Percentiles rank a stretch among this genome's conserved stretches.
Conservation (phyloP, 169 alveolate genomes). For the Eimeria sp. region DNA sequence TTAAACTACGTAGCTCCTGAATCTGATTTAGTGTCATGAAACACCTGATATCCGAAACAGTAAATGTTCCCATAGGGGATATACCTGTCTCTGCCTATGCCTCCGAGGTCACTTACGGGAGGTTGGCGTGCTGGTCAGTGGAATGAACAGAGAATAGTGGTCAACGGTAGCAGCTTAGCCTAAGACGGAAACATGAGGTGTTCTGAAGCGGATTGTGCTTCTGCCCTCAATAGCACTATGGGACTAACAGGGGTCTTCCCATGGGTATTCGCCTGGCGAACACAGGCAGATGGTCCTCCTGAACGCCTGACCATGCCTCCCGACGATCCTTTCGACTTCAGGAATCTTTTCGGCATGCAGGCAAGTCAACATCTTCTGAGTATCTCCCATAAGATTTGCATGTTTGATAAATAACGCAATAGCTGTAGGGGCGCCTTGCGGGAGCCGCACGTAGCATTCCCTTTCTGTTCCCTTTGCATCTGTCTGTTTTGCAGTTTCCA, state of each 20-base stretch:
- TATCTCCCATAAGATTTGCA: background rate
- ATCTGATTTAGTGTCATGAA: background rate
- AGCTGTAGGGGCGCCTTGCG: background rate
- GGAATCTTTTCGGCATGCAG: constrained; percentile 40
- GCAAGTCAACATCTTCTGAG: background rate
- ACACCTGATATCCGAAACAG: background rate
- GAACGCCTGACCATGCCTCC: constrained; percentile 8
- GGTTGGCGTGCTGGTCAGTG: background rate
- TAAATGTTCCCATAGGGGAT: background rate
- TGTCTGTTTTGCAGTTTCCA: constrained; percentile 23
- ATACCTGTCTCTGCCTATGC: background rate
- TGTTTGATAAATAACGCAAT: background rate
- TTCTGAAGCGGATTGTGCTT: background rate
- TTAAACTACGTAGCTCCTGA: background rate
- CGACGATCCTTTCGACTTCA: background rate
- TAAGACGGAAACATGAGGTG: background rate
- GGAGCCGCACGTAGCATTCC: background rate
- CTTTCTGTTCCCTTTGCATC: background rate
- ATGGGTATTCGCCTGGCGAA: constrained; percentile 40
- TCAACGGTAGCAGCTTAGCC: background rate
- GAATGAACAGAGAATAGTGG: background rate
- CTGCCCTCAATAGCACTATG: background rate
- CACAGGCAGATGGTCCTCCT: constrained; percentile 2
- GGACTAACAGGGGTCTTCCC: constrained; percentile 11
- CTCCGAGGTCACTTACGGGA: background rate